Evolutionary conservation across 305 asterid species (phyloP).

Genomic region (Fraxinus greggii): DNA sequence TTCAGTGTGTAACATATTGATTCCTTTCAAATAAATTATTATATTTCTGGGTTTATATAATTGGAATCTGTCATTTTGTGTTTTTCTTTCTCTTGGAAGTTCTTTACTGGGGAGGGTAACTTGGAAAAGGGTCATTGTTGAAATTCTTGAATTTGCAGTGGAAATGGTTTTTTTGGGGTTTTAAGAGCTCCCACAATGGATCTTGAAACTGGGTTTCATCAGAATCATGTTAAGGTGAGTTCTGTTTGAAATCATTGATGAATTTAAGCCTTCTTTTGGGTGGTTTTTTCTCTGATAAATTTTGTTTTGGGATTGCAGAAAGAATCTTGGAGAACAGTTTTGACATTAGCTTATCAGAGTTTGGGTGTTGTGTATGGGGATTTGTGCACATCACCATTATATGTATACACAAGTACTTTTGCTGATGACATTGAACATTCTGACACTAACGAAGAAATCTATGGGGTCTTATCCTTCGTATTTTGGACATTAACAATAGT

Average conservation of each 20-base stretch:
- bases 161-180: slow-evolving; percentile 33
- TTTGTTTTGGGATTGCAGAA: slow-evolving; percentile 44
- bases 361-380: slow-evolving; percentile 95
- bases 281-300: slow-evolving; percentile 19
- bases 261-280: not conserved
- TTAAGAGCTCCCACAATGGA: slow-evolving; percentile 49
- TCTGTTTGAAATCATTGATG: not conserved
- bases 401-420: slow-evolving; percentile 84
- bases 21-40: slow-evolving; percentile 17
- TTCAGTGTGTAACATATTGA: slow-evolving; percentile 25
- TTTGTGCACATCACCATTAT: slow-evolving; percentile 88
- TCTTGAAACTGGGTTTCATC: slow-evolving; percentile 64
- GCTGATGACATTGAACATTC: slow-evolving; percentile 83
- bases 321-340: slow-evolving; percentile 78
- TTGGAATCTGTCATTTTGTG: slow-evolving; percentile 21
- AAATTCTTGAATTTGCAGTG: slow-evolving; percentile 33
- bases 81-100: slow-evolving; percentile 33
- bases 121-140: slow-evolving; percentile 34
- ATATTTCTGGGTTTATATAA: slow-evolving; percentile 17
- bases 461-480: slow-evolving; percentile 75
- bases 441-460: slow-evolving; percentile 82
- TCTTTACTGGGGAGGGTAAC: slow-evolving; percentile 43
- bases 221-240: slow-evolving; percentile 67
- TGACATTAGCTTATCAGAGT: slow-evolving; percentile 87
- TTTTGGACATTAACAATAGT: slow-evolving; percentile 86